Evolutionary conservation across 257 asterid species (phyloP).

Genomic region (Ilex aquifolium): DNA sequence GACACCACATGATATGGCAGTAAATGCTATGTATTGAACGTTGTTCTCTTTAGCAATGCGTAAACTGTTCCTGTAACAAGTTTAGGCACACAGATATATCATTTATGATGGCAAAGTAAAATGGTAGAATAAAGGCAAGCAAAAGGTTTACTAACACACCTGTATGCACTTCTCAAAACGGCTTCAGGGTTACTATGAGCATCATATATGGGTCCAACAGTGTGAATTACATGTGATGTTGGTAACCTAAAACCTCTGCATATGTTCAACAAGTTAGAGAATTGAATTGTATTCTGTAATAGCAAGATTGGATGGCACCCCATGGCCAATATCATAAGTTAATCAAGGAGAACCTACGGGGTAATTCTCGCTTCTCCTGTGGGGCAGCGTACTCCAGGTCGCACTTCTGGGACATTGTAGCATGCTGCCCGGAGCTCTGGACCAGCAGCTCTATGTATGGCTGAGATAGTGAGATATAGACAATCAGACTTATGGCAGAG

Average conservation of each 20-base stretch:
- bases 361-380: slow-evolving; percentile 99
- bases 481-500: no score
- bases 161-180: slow-evolving; percentile 66
- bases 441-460: slow-evolving; percentile 97
- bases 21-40: slow-evolving; percentile 77
- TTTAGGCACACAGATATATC: slow-evolving; percentile 11
- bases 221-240: slow-evolving; percentile 88
- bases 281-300: no score
- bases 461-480: slow-evolving; percentile 26
- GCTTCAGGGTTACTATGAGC: slow-evolving; percentile 50
- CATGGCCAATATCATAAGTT: no score
- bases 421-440: slow-evolving; percentile 78
- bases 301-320: no score
- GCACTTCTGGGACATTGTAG: slow-evolving; percentile 69
- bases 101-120: slow-evolving; percentile 2
- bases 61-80: slow-evolving; percentile 70
- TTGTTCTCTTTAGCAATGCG: slow-evolving; percentile 63
- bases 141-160: slow-evolving; percentile 36
- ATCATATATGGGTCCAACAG: slow-evolving; percentile 91
- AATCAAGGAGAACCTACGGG: slow-evolving; percentile 36
- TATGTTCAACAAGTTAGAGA: slow-evolving; percentile 18
- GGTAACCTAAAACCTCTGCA: slow-evolving; percentile 87
- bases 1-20: slow-evolving; percentile 95
- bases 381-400: slow-evolving; percentile 89
- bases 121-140: not conserved